Conservation (phyloP, 2,329 filamentous ascomycete genomes). For the Clarireedia hainanense region DNA sequence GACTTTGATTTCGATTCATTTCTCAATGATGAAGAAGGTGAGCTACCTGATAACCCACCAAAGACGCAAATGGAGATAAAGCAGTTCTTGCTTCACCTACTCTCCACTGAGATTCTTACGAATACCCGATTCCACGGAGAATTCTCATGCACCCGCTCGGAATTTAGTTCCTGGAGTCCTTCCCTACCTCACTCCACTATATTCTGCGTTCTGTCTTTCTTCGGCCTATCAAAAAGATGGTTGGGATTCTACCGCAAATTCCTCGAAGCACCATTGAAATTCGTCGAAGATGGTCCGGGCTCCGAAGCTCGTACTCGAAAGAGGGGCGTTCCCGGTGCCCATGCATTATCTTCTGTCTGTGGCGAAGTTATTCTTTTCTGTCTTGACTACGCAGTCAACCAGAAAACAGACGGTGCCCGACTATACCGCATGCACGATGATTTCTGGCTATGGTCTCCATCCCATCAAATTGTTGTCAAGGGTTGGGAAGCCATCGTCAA, state of each 20-base stretch:
- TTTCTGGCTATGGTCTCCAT: slow-evolving; percentile 56
- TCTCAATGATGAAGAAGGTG: slow-evolving; percentile 7
- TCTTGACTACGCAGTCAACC: slow-evolving; percentile 58
- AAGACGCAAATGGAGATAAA: slow-evolving; percentile 40
- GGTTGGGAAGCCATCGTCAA: slow-evolving; percentile 51
- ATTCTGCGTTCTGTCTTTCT: slow-evolving; percentile 45
- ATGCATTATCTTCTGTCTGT: slow-evolving; percentile 50
- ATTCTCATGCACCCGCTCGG: slow-evolving; percentile 48
- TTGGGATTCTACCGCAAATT: slow-evolving; percentile 52
- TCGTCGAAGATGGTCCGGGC: slow-evolving; percentile 42
- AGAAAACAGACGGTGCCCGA: slow-evolving; percentile 42
- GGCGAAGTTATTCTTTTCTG: slow-evolving; percentile 56
- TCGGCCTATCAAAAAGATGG: slow-evolving; percentile 51
- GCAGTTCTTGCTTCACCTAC: slow-evolving; percentile 48
- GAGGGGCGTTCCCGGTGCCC: slow-evolving; percentile 52
- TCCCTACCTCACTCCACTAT: slow-evolving; percentile 55
- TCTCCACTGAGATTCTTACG: slow-evolving; percentile 47
- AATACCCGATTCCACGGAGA: slow-evolving; percentile 40
- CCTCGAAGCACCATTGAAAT: slow-evolving; percentile 51
- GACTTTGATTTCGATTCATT: too few relatives aligned
- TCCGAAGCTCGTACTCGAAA: slow-evolving; percentile 38
- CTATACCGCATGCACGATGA: slow-evolving; percentile 59
- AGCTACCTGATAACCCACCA: slow-evolving; percentile 7
- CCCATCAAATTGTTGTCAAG: slow-evolving; percentile 42
- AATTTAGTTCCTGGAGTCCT: slow-evolving; percentile 50